Conservation (phyloP, 768 basidiomycete genomes). For the Rubroboletus pulcherrimus region DNA sequence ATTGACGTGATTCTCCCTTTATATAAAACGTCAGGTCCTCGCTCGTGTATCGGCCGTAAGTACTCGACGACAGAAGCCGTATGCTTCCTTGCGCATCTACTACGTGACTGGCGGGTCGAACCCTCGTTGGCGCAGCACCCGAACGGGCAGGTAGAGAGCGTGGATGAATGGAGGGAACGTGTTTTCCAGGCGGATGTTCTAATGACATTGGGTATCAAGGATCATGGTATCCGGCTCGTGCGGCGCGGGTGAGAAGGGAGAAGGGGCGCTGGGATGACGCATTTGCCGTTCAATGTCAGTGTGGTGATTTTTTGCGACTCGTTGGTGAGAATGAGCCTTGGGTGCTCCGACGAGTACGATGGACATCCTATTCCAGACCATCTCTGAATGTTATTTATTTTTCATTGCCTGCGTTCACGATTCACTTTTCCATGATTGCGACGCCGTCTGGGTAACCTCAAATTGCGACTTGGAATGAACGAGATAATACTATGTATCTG, state of each 20-base stretch:
- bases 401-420: too few relatives aligned
- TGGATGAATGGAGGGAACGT: conserved; percentile 14
- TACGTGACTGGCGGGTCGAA: conserved; percentile 50
- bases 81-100: conserved; percentile 48
- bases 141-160: conserved; percentile 5
- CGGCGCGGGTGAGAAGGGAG: neutral
- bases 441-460: too few relatives aligned
- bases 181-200: conserved; percentile 11
- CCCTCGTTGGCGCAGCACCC: conserved; percentile 31
- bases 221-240: conserved; percentile 10
- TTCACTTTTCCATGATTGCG: too few relatives aligned
- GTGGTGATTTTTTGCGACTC: too few relatives aligned
- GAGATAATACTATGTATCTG: too few relatives aligned
- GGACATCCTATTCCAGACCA: too few relatives aligned
- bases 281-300: too few relatives aligned
- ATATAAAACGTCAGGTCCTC: conserved; percentile 35
- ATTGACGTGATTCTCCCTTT: neutral
- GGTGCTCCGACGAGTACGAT: too few relatives aligned
- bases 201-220: conserved; percentile 15
- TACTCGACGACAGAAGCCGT: conserved; percentile 52
- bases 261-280: neutral
- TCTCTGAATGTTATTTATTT: too few relatives aligned
- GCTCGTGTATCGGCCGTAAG: conserved; percentile 49
- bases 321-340: too few relatives aligned
- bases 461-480: too few relatives aligned